Evolutionary conservation across 1,284 basidiomycete genomes (phyloP).

Genomic region (Puccinia novopanici): DNA sequence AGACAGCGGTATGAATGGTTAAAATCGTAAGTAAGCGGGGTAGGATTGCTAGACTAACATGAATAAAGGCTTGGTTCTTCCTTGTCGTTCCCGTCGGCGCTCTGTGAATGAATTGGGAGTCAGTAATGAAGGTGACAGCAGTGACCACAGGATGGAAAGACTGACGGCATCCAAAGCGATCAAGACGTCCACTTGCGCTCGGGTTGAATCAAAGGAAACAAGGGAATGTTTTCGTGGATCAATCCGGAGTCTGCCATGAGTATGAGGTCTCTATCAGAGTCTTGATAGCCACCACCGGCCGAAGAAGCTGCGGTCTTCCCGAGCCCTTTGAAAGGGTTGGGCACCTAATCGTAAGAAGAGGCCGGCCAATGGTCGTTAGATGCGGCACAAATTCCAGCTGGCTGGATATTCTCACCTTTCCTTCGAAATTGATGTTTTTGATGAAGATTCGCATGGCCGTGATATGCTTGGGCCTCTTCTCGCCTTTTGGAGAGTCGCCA

Average conservation of each 20-base stretch:
- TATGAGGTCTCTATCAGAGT: slow-evolving; percentile 28
- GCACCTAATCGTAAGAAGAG: slow-evolving; percentile 5
- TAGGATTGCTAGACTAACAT: slow-evolving; percentile 12
- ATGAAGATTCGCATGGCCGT: slow-evolving; percentile 11
- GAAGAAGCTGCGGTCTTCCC: neutral
- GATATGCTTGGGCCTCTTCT: neutral
- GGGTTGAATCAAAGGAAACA: slow-evolving; percentile 48
- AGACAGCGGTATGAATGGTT: neutral
- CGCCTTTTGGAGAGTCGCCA: slow-evolving; percentile 19
- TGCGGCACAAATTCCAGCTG: neutral
- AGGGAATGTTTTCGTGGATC: slow-evolving; percentile 37
- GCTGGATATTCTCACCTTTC: slow-evolving; percentile 18
- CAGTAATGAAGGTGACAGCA: neutral
- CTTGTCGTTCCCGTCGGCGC: slow-evolving; percentile 13
- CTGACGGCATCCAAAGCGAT: slow-evolving; percentile 47
- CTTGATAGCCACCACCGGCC: slow-evolving; percentile 1
- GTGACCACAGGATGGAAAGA: neutral
- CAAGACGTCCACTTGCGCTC: slow-evolving; percentile 38
- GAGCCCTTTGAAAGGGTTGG: slow-evolving; percentile 44
- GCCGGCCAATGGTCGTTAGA: too few relatives aligned
- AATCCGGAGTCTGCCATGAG: slow-evolving; percentile 48
- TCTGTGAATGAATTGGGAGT: neutral
- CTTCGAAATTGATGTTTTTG: slow-evolving; percentile 38
- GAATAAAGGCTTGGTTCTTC: neutral
- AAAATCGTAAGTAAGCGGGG: neutral